Percentiles rank a stretch among this genome's conserved stretches.
phyloP scores from a whole-genome alignment of 2,329 filamentous ascomycete genomes.

The Ophiocordyceps sinensis region DNA sequence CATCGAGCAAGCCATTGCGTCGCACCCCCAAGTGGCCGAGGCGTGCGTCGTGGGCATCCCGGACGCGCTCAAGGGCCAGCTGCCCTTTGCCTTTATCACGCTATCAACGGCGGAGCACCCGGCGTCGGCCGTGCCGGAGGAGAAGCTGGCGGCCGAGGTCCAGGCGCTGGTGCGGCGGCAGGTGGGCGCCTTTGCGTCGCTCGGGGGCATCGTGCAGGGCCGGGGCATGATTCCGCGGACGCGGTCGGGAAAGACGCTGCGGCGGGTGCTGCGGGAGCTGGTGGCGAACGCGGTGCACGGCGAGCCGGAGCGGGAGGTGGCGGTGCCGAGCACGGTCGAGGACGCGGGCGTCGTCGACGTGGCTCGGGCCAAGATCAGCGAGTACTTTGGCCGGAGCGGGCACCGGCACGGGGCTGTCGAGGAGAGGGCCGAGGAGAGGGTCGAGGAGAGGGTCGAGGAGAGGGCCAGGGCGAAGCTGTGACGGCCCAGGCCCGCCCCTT shows the following conservation, averaged over 20 bases:
- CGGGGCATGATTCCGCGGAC: slow-evolving; percentile 85
- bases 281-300: slow-evolving; percentile 68
- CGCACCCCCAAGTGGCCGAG: slow-evolving; percentile 66
- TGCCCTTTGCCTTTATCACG: slow-evolving; percentile 80
- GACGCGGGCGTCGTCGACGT: slow-evolving; percentile 61
- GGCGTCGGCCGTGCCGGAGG: slow-evolving; percentile 32
- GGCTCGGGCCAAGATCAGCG: slow-evolving; percentile 53
- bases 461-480: slow-evolving; percentile 40
- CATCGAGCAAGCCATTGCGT: slow-evolving; percentile 82
- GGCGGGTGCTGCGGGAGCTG: slow-evolving; percentile 68
- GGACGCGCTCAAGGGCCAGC: slow-evolving; percentile 73
- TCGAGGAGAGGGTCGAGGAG: slow-evolving; percentile 33
- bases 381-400: slow-evolving; percentile 54
- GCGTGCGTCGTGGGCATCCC: slow-evolving; percentile 78
- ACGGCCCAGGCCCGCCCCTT: background rate
- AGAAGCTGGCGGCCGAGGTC: slow-evolving; percentile 41
- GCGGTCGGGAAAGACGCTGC: slow-evolving; percentile 77
- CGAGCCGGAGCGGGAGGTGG: slow-evolving; percentile 57
- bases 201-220: slow-evolving; percentile 77
- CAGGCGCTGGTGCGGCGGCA: slow-evolving; percentile 60
- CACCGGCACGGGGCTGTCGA: slow-evolving; percentile 28
- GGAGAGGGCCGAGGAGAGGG: too few species aligned
- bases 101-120: slow-evolving; percentile 30
- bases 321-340: slow-evolving; percentile 74
- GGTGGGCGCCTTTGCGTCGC: slow-evolving; percentile 73